Base-by-base conservation (phyloP, 2,329 filamentous ascomycete species). In the Hypoxylon sp. region DNA sequence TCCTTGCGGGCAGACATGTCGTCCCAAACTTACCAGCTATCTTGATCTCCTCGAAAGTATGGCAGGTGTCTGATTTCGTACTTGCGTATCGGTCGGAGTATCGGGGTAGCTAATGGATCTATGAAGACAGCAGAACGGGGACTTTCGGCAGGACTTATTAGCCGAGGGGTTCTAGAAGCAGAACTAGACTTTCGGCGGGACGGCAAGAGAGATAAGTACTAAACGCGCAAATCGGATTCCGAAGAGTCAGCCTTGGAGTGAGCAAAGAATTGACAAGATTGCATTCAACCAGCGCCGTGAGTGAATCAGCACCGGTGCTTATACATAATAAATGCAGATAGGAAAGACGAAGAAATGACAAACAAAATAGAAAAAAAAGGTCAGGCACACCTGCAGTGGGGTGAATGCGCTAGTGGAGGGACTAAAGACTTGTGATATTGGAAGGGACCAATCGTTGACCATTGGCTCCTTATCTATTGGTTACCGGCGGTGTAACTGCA, bases 381-480 rank as follows among this genome's bases (percentile, higher is more conserved):
- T n/a, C n/a, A 51, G 17, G 41, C 51, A 59, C 27, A 46, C n/a
- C n/a, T 56, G 51, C 43, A 41, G 46, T 45, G 41, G 27, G 27
- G n/a, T n/a, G 33, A 54, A 54, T 41, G 41, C 49, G 41, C 50
- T 55, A 58, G 15, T 8, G 7, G 21, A 18, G 57, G 17, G 20
- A 13, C 23, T 40, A 23, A 40, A 26, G 31, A 35, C n/a, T 15
- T 27, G 9, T 35, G 31, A 20, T 31, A 40, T 31, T 17, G 4
- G 42, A 53, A 55, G 45, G 29, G 48, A 18, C 27, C 48, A 35
- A 10, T 43, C 27, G n/a, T 40, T 59, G 50, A 23, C 35, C 47
- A 49, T 59, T 59, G 48, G 43, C 29, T 33, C 48, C 60, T 57
- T 59, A 57, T 62, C 57, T 35, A 63, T 63, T 63, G 60, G 60